Base-by-base conservation (phyloP, 225 moss, liverwort and hornwort species). In the Physcomitrium patens region DNA sequence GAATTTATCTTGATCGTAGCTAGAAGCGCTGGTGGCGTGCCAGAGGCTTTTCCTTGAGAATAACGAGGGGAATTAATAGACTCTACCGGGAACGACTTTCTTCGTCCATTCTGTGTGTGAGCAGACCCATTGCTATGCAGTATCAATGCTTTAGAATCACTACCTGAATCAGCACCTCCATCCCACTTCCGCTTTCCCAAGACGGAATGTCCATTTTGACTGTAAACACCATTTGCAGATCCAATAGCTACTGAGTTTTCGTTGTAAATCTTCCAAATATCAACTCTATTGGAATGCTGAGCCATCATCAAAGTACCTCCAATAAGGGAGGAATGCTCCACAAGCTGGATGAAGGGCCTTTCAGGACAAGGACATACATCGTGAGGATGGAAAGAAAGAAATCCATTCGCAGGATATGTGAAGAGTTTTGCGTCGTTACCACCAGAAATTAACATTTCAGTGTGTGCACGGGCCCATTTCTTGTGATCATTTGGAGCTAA, bases 351-450 rank as follows among this genome's bases (percentile, higher is more conserved):
- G 45, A 74, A 76, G n/a, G 99, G 99, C 17, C 90, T 90, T 81
- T 93, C 89, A 24, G 99, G 99, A 14, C 95, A 86, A 20, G 86
- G 86, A 71, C 99, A 95, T 47, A 99, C 90, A 59, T 99, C 95
- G 85, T 99, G 93, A n/a, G 95, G 99, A 80, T 95, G 90, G 56
- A 95, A 99, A 17, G 86, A 85, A 67, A 99, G 84, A 57, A 99
- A 99, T 23, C 84, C 80, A 49, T 91, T 76, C 12, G 90, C 99
- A 75, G 94, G 85, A 81, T 95, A 99, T 12, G 95, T 92, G 67
- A 90, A 95, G 18, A 99, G 87, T 68, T 99, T 99, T 12, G 94
- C 81, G 57, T 99, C 99, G 68, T 85, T 99, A 49, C 99, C 99
- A 55, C 95, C 99, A 49, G 99, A 99, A 53, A 99, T 86, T 0